Evolutionary conservation across 2,329 filamentous ascomycete species (phyloP).

Genomic region (Cytospora schulzeri): DNA sequence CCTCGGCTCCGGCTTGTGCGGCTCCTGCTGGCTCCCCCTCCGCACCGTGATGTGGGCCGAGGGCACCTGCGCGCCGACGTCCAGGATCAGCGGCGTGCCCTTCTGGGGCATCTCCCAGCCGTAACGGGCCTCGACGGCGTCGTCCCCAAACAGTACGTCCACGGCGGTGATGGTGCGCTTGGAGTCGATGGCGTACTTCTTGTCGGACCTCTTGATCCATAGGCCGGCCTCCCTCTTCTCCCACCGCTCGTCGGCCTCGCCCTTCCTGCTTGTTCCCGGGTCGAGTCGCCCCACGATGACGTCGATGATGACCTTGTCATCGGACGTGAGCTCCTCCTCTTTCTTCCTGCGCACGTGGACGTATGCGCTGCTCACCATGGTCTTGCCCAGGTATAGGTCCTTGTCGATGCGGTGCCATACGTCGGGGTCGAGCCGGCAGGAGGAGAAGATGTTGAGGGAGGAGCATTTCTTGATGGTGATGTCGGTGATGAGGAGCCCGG

Average conservation of each 20-base stretch:
- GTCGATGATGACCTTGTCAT: conserved; percentile 80
- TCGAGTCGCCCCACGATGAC: conserved; percentile 73
- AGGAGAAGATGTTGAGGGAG: conserved; percentile 71
- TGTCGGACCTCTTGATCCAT: conserved; percentile 78
- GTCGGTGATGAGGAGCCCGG: conserved; percentile 84
- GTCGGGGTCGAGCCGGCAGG: conserved; percentile 71
- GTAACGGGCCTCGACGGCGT: conserved; percentile 85
- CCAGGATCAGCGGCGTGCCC: conserved; percentile 72
- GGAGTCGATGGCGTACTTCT: conserved; percentile 73
- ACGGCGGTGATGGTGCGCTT: conserved; percentile 75
- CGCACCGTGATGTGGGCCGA: conserved; percentile 78
- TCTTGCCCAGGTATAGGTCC: conserved; percentile 77
- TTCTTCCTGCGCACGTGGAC: conserved; percentile 81
- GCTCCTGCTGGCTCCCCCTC: conserved; percentile 66
- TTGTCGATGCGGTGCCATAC: conserved; percentile 85
- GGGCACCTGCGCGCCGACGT: conserved; percentile 61
- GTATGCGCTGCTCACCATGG: conserved; percentile 77
- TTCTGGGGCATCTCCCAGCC: conserved; percentile 73
- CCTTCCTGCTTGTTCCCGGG: conserved; percentile 60
- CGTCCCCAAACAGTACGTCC: conserved; percentile 86
- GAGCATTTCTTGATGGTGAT: conserved; percentile 78
- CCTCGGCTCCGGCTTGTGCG: conserved; percentile 70
- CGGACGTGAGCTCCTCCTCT: conserved; percentile 75
- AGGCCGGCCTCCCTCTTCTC: conserved; percentile 75
- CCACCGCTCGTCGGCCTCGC: conserved; percentile 67